Conservation (phyloP, 2,329 filamentous ascomycete genomes). For the Zasmidium cellare region DNA sequence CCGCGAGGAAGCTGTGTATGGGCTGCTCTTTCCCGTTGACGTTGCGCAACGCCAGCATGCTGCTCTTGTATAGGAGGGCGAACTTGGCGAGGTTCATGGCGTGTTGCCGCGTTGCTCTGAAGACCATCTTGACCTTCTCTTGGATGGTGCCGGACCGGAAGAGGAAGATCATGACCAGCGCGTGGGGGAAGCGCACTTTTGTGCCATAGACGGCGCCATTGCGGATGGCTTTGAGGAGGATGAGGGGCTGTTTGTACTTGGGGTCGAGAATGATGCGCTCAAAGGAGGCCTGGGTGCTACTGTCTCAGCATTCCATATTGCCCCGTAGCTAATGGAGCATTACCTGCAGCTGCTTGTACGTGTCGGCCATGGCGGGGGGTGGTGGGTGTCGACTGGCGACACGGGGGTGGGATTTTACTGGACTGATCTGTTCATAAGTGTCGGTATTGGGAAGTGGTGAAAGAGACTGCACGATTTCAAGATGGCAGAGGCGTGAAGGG, state of each 20-base stretch:
- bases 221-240: conserved; percentile 86
- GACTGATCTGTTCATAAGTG: background rate
- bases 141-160: conserved; percentile 84
- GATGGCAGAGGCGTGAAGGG: background rate
- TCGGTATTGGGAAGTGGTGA: background rate
- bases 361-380: conserved; percentile 10
- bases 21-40: conserved; percentile 61
- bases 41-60: conserved; percentile 70
- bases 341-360: conserved; percentile 11
- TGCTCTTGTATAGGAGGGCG: conserved; percentile 83
- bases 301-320: background rate
- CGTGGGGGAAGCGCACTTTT: conserved; percentile 98
- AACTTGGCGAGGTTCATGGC: conserved; percentile 90
- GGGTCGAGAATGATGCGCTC: conserved; percentile 81
- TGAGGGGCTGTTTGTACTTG: conserved; percentile 78
- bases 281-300: conserved; percentile 58
- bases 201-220: conserved; percentile 96
- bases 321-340: background rate
- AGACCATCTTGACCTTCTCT: conserved; percentile 74
- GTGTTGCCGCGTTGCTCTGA: conserved; percentile 85
- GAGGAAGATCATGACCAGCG: conserved; percentile 95
- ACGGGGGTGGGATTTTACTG: background rate
- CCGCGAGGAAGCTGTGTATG: conserved; percentile 83
- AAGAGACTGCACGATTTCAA: background rate
- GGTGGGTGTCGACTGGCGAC: conserved; percentile 3